A percentile compares a stretch with the other conserved stretches of the same genome.
phyloP scores from a whole-genome alignment of 192 early-diverging fungal species.

The Blastocladiella britannica region DNA sequence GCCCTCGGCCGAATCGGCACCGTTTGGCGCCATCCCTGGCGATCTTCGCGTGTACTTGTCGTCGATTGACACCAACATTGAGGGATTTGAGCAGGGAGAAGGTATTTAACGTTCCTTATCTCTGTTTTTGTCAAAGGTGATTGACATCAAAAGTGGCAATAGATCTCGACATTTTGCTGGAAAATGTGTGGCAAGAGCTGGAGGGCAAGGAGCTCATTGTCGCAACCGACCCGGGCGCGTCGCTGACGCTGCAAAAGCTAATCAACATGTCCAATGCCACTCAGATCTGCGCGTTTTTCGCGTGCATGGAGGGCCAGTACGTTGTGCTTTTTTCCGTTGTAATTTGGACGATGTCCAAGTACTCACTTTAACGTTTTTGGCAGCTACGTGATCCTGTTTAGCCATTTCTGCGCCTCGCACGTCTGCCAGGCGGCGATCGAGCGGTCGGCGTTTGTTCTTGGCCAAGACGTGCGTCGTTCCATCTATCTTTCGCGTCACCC shows the following conservation, averaged over 20 bases:
- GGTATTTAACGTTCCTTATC: not conserved
- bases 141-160: not conserved
- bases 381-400: conserved; percentile 39
- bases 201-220: conserved; percentile 50
- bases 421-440: conserved; percentile 63
- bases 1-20: not conserved
- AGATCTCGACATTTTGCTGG: conserved; percentile 47
- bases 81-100: not conserved
- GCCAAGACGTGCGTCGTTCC: conserved; percentile 34
- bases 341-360: not conserved
- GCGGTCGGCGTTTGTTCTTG: conserved; percentile 46
- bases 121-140: not conserved
- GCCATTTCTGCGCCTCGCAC: conserved; percentile 71
- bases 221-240: conserved; percentile 53
- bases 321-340: no score
- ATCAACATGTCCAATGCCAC: conserved; percentile 45
- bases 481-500: not conserved
- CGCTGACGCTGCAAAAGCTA: conserved; percentile 59
- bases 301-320: conserved; percentile 30
- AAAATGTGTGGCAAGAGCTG: conserved; percentile 54
- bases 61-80: not conserved
- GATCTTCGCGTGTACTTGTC: not conserved
- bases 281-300: conserved; percentile 49
- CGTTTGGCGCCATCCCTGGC: not conserved
- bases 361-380: not conserved